Base-by-base conservation (phyloP, 1,284 basidiomycete genomes). In the Ceratobasidium sp. region DNA sequence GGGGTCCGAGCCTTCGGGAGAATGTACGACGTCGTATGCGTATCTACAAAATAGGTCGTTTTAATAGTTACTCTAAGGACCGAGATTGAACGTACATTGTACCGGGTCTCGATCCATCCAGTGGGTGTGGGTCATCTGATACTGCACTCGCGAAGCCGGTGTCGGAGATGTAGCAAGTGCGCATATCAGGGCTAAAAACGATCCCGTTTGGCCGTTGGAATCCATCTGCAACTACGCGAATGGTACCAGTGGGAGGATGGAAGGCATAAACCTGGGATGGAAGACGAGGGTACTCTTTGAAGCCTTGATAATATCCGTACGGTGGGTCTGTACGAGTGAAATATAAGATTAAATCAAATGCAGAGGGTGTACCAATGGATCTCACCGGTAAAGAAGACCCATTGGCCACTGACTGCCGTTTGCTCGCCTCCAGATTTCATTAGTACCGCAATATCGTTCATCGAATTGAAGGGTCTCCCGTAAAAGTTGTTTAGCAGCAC, bases 381-480 rank as follows among this genome's bases (percentile, higher is more conserved):
- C 89, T 55, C 81, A 94, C 90, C 94, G 0, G 91, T 93, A 85
- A 94, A 94, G 85, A 91, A 94, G 12, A 94, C 23, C 72, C 72
- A 75, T 64, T 75, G 72, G 23, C 49, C 70, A 23, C 49, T n/a
- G 12, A 72, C 3, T 9, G 23, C 26, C 18, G 72, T 83, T 66
- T 88, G 89, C 18, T 89, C 89, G 70, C 87, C 91, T n/a, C 80
- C 82, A 0, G 92, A 92, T 79, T 94, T 92, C 3, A 95, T 86
- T 82, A 92, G n/a, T 23, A 75, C 72, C 9, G 60, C 94, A 78
- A 92, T 86, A 82, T 96, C 94, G 83, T 95, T 95, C 72, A 95
- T 85, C 0, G 93, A 93, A 85, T 93, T 94, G 86, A 95, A 96
- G 82, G 95, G 93, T 10, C 93, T 87, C 2, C 94, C 94, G 73